Evolutionary conservation across 164 flowering plant species (phyloP).

Genomic region (Cinnamomum micranthum): DNA sequence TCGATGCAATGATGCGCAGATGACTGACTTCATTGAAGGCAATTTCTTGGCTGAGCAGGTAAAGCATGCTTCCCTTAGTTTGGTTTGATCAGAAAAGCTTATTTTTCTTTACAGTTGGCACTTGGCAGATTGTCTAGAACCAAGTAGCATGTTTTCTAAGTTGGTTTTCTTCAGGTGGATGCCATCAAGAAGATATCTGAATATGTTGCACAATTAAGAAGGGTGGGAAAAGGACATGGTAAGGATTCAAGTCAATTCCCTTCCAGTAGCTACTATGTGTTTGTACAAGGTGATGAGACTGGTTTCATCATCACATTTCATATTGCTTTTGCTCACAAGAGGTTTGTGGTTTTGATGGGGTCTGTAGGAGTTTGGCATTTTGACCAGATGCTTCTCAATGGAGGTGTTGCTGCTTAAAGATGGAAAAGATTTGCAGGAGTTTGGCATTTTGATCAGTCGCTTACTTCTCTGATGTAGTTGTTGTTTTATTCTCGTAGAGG

Average conservation of each 20-base stretch:
- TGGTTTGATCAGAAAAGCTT: not conserved
- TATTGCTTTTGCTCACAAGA: not conserved
- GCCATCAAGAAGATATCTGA: slow-evolving; percentile 83
- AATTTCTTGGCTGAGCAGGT: slow-evolving; percentile 84
- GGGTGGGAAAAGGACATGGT: slow-evolving; percentile 98
- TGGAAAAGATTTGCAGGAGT: not conserved
- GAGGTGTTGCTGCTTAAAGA: not conserved
- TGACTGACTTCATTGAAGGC: slow-evolving; percentile 76
- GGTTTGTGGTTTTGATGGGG: not conserved
- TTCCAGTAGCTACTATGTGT: not conserved
- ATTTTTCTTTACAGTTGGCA: not conserved
- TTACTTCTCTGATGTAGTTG: no score
- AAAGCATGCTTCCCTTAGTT: not conserved
- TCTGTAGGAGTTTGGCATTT: not conserved
- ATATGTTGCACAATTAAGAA: slow-evolving; percentile 88
- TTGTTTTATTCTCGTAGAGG: no score
- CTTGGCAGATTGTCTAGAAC: not conserved
- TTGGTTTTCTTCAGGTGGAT: slow-evolving; percentile 50
- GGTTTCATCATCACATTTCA: not conserved
- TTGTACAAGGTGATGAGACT: not conserved
- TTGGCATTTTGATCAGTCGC: no score
- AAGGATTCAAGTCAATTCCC: slow-evolving; percentile 6
- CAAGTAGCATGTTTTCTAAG: not conserved
- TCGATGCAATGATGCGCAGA: slow-evolving; percentile 55
- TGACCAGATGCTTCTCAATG: not conserved